Base-by-base conservation (phyloP, 208 protist species). In the Acanthamoeba royreba region DNA sequence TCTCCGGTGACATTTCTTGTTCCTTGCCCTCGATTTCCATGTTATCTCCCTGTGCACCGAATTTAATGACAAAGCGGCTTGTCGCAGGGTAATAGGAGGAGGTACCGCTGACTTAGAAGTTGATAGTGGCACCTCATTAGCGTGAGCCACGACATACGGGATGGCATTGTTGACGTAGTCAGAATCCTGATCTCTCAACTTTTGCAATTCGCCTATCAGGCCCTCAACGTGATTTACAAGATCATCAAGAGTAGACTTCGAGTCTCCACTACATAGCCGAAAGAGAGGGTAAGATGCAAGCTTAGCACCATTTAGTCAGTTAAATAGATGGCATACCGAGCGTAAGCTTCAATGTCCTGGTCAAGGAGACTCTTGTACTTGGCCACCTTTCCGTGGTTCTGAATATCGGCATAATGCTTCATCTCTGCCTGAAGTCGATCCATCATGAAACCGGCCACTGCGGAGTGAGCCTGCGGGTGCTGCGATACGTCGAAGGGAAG, bases 401-500 rank as follows among this genome's bases (percentile, higher is more conserved):
- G 94, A 94, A 97, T 94, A 2, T 88, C 25, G 25, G 94, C 93
- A 94, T 97, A 98, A 49, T 94, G 92, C 31, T 31, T 33, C 4
- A 96, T 95, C 94, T 98, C 97, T 42, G 97, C 95, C 79, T 97
- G 96, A 28, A 98, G 91, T 11, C 97, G 96, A 43, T 95, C 92
- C 53, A 98, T 95, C 97, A 98, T 97, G 83, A 95, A 94, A 89
- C 96, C 74, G 49, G 96, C 96, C 43, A 98, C 93, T 11, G 17
- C 69, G 33, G 69, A 81, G 28, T 40, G 17, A 33, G 33, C 69
- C 69, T 81, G 69, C 25, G 93, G 97, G 97, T 28, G 47, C 0
- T 74, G 93, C 0, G 98, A 83, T 77, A 98, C 94, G n/a, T 95
- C 85, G 79, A 98, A 98, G 22, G 97, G 97, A 55, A 98, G 94